Base-by-base conservation (phyloP, 768 basidiomycete genomes). In the Suillus subluteus region DNA sequence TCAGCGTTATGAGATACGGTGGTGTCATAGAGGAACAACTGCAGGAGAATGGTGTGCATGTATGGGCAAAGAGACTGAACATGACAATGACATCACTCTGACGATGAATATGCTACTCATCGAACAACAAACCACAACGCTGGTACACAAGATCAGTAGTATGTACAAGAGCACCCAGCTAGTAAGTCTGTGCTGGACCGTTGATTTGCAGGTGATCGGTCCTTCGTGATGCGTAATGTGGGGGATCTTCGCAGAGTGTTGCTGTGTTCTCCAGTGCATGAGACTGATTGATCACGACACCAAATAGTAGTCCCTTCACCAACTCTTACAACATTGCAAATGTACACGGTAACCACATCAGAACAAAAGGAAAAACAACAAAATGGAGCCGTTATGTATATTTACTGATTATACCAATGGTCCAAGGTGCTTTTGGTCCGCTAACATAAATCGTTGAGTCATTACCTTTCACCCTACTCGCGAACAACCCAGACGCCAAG, bases 31-130 rank as follows among this genome's bases (percentile, higher is more conserved):
- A 41, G 38, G 1, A 23, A 58, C 1, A 11, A 16, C 6, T 52
- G 26, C 50, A 50, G 48, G 55, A 37, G 55, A 30, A 35, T 6
- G 35, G 6, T 35, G 35, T 6, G 35, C 6, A 35, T 1, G 35
- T 35, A 35, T 16, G n/a, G 15, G 4, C 8, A 23, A 7, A 59
- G 38, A 58, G 58, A 48, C 5, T 21, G 21, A 11, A 13, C 6
- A 59, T 41, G 58, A 59, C 58, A 59, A 59, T 41, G 58, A 59
- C 58, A 59, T 59, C 58, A 59, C 9, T 59, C 58, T 59, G 58
- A 59, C 58, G 58, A 21, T 26, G 26, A 37, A 6, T 43, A 18
- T 32, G 6, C 16, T 11, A 11, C 16, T 18, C 54, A 7, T 1
- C 5, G 32, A 18, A 55, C 30, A 55, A 55, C 54, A 55, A 32